These are phyloP conservation scores for Phytophthora capsici DNA, from an alignment of 352 stramenopile species.

Conservation along the genomic window DNA sequence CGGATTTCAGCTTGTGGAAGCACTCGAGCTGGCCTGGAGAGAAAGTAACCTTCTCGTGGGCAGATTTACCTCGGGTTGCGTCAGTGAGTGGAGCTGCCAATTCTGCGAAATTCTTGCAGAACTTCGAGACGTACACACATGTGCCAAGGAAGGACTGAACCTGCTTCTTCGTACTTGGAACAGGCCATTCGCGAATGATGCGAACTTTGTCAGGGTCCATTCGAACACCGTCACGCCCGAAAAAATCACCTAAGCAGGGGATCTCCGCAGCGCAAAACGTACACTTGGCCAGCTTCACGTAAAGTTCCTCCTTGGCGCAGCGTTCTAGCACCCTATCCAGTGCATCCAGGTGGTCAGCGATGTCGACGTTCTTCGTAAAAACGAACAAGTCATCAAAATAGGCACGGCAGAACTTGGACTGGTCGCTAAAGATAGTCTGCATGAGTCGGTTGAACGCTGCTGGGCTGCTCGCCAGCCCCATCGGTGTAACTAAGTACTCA, in stretches of 20 bases:
- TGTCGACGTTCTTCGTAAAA: neutral
- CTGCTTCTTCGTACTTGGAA: neutral
- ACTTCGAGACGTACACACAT: neutral
- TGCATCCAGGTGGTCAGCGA: neutral
- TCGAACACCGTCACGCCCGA: neutral
- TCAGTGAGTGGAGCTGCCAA: neutral
- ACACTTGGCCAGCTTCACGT: neutral
- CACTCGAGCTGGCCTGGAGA: neutral
- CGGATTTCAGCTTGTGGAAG: neutral
- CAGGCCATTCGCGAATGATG: neutral
- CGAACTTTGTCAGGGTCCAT: neutral
- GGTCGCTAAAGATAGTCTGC: neutral
- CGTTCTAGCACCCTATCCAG: neutral
- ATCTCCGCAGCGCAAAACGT: too few relatives aligned
- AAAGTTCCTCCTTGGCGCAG: neutral
- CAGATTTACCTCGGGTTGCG: neutral
- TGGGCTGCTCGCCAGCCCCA: neutral
- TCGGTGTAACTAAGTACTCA: constrained; percentile 1
- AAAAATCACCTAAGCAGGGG: neutral
- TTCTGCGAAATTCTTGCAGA: neutral
- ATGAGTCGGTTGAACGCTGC: neutral
- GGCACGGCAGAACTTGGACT: neutral
- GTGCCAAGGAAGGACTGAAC: neutral
- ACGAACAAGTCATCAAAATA: constrained; percentile 4
- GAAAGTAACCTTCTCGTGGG: neutral